phyloP scores from a whole-genome alignment of 495 filamentous ascomycete genomes.

The Apiosordaria backusii region DNA sequence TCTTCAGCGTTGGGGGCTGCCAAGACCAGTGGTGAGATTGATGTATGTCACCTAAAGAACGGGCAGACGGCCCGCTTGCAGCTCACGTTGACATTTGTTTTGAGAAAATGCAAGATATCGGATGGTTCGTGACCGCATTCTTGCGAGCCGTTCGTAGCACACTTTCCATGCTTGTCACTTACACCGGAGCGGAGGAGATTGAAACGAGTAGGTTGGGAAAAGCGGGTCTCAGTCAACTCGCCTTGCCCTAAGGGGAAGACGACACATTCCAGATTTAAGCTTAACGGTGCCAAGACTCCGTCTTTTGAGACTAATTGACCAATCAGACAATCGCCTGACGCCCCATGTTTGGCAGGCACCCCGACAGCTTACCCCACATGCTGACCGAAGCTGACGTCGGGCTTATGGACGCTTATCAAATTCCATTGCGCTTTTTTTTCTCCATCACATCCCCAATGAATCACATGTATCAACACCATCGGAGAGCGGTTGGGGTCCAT shows the following conservation, averaged over 20 bases:
- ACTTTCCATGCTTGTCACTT: not conserved
- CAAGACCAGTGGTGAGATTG: not conserved
- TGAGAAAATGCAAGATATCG: too few species aligned
- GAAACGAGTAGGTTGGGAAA: not conserved
- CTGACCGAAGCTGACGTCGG: not conserved
- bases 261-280: conserved; percentile 22
- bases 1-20: not conserved
- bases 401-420: not conserved
- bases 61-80: not conserved
- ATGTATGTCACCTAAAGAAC: not conserved
- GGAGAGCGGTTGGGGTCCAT: not conserved
- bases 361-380: conserved; percentile 4
- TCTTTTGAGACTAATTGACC: conserved; percentile 18
- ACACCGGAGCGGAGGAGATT: not conserved
- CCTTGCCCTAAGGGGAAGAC: conserved; percentile 1
- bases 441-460: not conserved
- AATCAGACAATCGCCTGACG: conserved; percentile 8
- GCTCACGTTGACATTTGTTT: not conserved
- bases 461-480: not conserved
- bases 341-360: conserved; percentile 9
- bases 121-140: too few species aligned
- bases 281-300: conserved; percentile 24
- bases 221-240: not conserved
- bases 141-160: not conserved
- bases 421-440: not conserved